Evolutionary conservation across 345 rosid species (phyloP), one percentile per base, ranked within the genome.

Genomic region (Salix dunnii): DNA sequence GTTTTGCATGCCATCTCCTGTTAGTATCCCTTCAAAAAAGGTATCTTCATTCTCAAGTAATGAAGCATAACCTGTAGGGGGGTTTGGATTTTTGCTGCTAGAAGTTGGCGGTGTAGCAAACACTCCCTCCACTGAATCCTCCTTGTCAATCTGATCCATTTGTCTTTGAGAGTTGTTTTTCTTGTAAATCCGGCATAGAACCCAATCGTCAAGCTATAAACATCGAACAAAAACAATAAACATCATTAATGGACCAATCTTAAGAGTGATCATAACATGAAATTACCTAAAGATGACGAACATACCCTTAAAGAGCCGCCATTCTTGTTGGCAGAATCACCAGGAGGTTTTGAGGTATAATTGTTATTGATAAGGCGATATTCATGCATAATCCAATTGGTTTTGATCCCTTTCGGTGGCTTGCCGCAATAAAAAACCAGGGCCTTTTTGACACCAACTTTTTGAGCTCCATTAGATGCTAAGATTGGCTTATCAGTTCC

Each of bases 371-470:
- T 74, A 71, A 96, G 90, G 20, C 98, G 87, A 74, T 92, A 96
- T 69, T 96, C 99, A 71, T 96, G 99, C 99, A 96, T 96, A 77
- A 96, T 94, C 99, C 99, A 96, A 82, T 89, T 92, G 17, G 97
- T 91, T 85, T 96, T 96, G 21, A 96, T 51, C n/a, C 99, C 99
- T 81, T 96, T 96, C 0, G 99, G 99, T 4, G 99, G 99, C 80
- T 96, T 96, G 4, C 99, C 99, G 30, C 89, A 91, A 40, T 96
- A 96, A 79, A 94, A 96, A 18, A 96, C 99, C 33, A 96, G 84
- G 0, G 97, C 98, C 73, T 95, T 95, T 74, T 95, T 96, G 40
- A 96, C 98, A 1, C 99, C 98, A 20, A 96, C 91, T 65, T 89
- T 96, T 63, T 87, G 90, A 51, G 76, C 85, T 17, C 93, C 97